Evolutionary conservation across 805 yeast genomes (phyloP).

Genomic region (Blastobotrys terrestris): DNA sequence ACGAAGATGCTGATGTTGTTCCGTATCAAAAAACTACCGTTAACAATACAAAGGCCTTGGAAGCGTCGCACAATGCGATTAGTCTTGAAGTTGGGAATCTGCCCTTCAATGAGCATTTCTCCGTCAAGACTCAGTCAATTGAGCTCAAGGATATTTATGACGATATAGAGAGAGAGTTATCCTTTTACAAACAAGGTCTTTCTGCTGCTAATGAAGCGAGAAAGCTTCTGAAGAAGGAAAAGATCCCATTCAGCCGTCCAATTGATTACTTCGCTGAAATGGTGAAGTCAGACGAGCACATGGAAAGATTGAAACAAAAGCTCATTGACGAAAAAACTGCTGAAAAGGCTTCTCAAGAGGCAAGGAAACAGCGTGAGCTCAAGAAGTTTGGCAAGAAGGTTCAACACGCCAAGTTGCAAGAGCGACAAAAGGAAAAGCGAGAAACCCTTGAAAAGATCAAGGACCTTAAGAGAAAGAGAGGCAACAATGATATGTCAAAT

Average conservation of each 20-base stretch:
- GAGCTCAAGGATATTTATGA: conserved; percentile 81
- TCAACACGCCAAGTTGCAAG: conserved; percentile 86
- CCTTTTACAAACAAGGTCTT: conserved; percentile 90
- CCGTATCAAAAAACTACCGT: conserved; percentile 87
- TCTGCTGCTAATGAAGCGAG: conserved; percentile 75
- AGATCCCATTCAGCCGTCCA: conserved; percentile 88
- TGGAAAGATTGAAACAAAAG: conserved; percentile 85
- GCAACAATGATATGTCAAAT: conserved; percentile 59
- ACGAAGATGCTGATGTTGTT: conserved; percentile 89
- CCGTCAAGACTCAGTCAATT: conserved; percentile 55
- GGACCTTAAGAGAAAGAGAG: conserved; percentile 83
- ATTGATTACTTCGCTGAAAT: conserved; percentile 96
- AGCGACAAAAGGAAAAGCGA: conserved; percentile 87
- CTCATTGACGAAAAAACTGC: conserved; percentile 61
- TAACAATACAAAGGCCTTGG: conserved; percentile 74
- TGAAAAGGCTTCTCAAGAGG: conserved; percentile 87
- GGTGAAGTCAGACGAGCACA: conserved; percentile 96
- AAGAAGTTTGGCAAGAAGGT: conserved; percentile 98
- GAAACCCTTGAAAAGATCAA: conserved; percentile 87
- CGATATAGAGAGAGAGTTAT: conserved; percentile 92
- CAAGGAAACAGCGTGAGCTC: conserved; percentile 87
- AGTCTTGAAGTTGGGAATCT: conserved; percentile 51
- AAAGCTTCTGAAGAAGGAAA: conserved; percentile 52
- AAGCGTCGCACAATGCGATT: conserved; percentile 27
- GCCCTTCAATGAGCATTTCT: conserved; percentile 79